phyloP scores from a whole-genome alignment of 495 filamentous ascomycete genomes.

The Lasiosphaeria miniovina region DNA sequence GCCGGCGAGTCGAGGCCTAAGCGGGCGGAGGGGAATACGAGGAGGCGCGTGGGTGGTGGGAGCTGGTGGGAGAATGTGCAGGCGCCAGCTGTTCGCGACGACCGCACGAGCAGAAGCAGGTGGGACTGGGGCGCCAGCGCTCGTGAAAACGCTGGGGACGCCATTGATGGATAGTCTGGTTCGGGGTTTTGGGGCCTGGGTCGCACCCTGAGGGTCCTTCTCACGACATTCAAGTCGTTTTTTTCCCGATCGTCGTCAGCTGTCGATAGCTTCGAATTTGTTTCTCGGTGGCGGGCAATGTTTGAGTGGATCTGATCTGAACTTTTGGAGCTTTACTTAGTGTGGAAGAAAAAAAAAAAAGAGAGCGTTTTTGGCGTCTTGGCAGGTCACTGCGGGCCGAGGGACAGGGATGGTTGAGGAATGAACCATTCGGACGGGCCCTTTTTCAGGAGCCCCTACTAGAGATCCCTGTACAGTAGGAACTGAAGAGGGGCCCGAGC shows the following conservation, averaged over 20 bases:
- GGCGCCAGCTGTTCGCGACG: not conserved
- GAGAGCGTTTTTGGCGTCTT: too few species aligned
- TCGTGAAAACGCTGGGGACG: conserved; percentile 7
- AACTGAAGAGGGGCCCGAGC: not conserved
- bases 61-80: conserved; percentile 7
- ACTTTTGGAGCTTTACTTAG: too few species aligned
- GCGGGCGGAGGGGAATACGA: conserved; percentile 5
- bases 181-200: not conserved
- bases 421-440: too few species aligned
- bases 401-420: too few species aligned
- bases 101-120: conserved; percentile 4
- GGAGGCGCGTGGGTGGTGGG: conserved; percentile 3
- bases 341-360: too few species aligned
- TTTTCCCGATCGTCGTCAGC: not conserved
- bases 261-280: not conserved
- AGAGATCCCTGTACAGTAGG: not conserved
- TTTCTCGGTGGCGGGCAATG: conserved; percentile 12
- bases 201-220: not conserved
- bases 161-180: not conserved
- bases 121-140: conserved; percentile 8
- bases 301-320: conserved; percentile 3
- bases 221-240: not conserved
- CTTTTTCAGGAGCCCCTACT: not conserved
- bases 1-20: too few species aligned
- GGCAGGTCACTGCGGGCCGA: too few species aligned